Evolutionary conservation across 371 early-diverging fungal genomes (phyloP), one percentile per base, ranked within the genome.

Genomic region (Mortierella sp.): DNA sequence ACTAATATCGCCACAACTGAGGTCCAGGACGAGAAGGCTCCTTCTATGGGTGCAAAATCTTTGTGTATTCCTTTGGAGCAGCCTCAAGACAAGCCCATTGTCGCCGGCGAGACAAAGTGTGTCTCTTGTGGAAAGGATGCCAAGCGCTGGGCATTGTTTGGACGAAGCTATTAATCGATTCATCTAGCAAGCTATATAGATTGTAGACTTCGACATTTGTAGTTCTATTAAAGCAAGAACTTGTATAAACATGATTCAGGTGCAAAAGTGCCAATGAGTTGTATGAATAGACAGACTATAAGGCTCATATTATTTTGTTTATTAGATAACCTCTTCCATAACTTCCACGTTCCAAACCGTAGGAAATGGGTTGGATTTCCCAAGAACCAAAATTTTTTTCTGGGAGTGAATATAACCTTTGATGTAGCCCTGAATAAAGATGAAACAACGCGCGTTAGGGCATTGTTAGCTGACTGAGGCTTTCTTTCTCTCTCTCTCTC

Each of bases 1-100:
- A 83, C 77, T 65, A 88, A 86, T 52, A 89, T 89, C 55, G 85
- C 84, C 43, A 88, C 87, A 32, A 93, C 90, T 66, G 95, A 95
- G 86, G 92, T 93, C 41, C 92, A 92, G 73, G 98, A 99, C 77
- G 98, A 97, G 58, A 93, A 94, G 84, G 99, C 98, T 67, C 97
- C 98, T 63, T 94, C 96, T 28, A 97, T 97, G 97, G 99, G 99
- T 65, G 99, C 99, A 76, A 99, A 99, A 87, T 95, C 99, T 7
- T 92, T 99, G 60, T 99, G 99, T 88, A 97, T 99, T 84, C 99
- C 99, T 24, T 97, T 97, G 84, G 89, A 91, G 59, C 96, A 98
- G 90, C 96, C 97, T 69, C 86, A 86, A 21, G 89, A 96, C 66
- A 88, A 88, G 58, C 92, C 94, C 21, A 90, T 96, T 65, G 86